These are phyloP conservation scores for Penicillium janthinellum DNA, from an alignment of 2,329 filamentous ascomycete species.

Conservation along the genomic window DNA sequence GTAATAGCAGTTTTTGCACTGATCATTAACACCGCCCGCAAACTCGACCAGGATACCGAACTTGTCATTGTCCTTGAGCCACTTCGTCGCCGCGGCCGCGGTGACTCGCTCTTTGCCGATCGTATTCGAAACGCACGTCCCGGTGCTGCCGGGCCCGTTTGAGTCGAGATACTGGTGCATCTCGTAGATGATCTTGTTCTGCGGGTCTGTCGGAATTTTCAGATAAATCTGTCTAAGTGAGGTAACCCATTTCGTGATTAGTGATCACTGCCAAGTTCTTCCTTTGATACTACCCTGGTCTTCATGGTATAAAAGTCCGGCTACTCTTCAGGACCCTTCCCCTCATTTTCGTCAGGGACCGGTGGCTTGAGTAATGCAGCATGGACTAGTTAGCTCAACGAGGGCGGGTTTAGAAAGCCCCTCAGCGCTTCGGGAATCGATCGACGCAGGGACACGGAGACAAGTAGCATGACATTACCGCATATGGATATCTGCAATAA, in stretches of 20 bases:
- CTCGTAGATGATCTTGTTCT: conserved; percentile 59
- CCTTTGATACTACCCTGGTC: too few relatives aligned
- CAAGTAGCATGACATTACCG: not conserved
- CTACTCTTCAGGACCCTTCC: not conserved
- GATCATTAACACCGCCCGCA: conserved; percentile 54
- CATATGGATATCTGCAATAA: not conserved
- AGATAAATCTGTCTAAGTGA: conserved; percentile 24
- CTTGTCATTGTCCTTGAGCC: conserved; percentile 58
- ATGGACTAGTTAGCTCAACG: not conserved
- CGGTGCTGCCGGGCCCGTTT: conserved; percentile 56
- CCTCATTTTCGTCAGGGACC: conserved; percentile 11
- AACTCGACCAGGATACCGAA: conserved; percentile 58
- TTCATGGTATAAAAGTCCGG: not conserved
- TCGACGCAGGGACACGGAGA: conserved; percentile 7
- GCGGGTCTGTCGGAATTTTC: conserved; percentile 53
- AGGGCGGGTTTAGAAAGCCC: conserved; percentile 1
- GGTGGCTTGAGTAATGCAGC: conserved; percentile 8
- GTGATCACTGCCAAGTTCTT: too few relatives aligned
- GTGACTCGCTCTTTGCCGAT: conserved; percentile 54
- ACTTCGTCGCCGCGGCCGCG: conserved; percentile 49
- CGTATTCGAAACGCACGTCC: conserved; percentile 54
- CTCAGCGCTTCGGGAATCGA: conserved; percentile 22
- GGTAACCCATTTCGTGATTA: not conserved
- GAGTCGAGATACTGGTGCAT: conserved; percentile 65
- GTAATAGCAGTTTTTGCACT: conserved; percentile 53